Base-by-base conservation (phyloP, 306 rosid genomes). In the Cercis canadensis region DNA sequence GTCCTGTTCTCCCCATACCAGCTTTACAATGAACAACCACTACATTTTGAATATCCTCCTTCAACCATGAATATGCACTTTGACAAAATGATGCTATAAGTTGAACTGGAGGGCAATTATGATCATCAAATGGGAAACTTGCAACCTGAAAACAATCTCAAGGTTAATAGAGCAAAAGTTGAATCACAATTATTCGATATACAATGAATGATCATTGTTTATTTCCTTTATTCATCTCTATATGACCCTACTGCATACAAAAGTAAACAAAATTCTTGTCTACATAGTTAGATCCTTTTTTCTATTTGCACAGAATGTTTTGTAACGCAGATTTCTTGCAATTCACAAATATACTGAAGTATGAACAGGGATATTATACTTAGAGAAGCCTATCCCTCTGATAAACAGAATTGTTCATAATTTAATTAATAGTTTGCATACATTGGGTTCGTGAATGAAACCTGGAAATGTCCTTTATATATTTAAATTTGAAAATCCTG, bases 21-120 rank as follows among this genome's bases (percentile, higher is more conserved):
- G 98, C 98, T 86, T 94, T 90, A 84, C 97, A 94, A 83, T 94
- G 98, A 76, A 90, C 89, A 65, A 89, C 98, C 51, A 94, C 96
- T 41, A 90, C 97, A 76, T 94, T 90, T 79, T 90, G 92, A 65
- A 90, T 90, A 69, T 91, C 98, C 80, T 87, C 96, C 85, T 94
- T 94, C 72, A 94, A 83, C 98, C 98, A 94, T 65, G 92, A 75
- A 82, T 86, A 80, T 47, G 95, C 91, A 85, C 98, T 94, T 87
- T 62, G 90, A 87, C 97, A 90, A 78, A 94, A 94, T 70, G 89
- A 94, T 73, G 70, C 80, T 73, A 89, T 83, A 68, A 94, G 96
- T 69, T 89, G 80, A 68, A 94, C 74, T 60, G 96, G 91, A 60
- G 98, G 98, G 80, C 98, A 94, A 65, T 94, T 90, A 72, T 94